Evolutionary conservation across 331 rosid species (phyloP), one percentile per base, ranked within the genome.

Genomic region (Cucumis variabilis): DNA sequence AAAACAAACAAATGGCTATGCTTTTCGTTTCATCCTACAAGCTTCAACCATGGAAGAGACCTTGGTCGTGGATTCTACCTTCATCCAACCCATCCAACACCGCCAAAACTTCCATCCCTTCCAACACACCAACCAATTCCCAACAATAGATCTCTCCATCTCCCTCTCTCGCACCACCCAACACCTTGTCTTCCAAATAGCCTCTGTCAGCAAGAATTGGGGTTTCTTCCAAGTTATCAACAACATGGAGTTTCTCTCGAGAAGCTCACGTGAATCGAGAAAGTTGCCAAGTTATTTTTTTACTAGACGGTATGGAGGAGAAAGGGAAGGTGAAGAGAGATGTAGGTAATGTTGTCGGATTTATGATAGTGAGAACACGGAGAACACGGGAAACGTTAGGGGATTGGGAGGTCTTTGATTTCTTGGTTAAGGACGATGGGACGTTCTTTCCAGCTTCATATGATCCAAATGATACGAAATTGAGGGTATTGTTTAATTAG

Each of bases 321-420:
- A 96, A 96, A 91, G 91, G 68, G 88, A 93, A 91, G 88, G 96
- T 92, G 90, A 93, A 88, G 83, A 87, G 98, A 58, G 98, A 92
- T 82, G 95, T 88, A 37, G 87, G 50, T 20, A 92, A 96, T 87
- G 68, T 94, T 3, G 68, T 92, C 98, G 98, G 98, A 24, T 96
- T 87, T 85, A 95, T 69, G 99, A 96, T 28, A 89, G 91, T 4
- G 99, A 96, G 85, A 84, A 95, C 77, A 96, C 98, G 0, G 93
- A 96, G 72, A 94, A n/a, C n/a, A n/a, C n/a, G n/a, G n/a, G n/a
- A n/a, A n/a, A n/a, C n/a, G n/a, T n/a, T n/a, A n/a, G n/a, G n/a
- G n/a, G n/a, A n/a, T n/a, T n/a, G n/a, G n/a, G n/a, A n/a, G 82
- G 94, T 94, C 0, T 96, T 92, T 88, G 98, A 95, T 90, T 96